Conservation (phyloP, 768 basidiomycete genomes). For the Hericium coralloides region DNA sequence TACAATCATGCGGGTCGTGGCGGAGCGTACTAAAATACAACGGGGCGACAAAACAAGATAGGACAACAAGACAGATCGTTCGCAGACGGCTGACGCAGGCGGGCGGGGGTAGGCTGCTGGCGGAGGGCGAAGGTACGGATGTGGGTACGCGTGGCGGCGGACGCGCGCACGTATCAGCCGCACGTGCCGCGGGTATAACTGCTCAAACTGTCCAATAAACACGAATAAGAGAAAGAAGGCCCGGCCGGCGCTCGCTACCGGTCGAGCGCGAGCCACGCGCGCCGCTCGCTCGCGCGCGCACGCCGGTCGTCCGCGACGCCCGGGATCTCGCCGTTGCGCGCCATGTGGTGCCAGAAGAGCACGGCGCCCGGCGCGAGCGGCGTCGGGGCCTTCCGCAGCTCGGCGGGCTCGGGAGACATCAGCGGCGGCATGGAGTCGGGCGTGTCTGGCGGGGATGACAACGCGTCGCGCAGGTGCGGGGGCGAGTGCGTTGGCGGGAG, state of each 20-base stretch:
- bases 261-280: not conserved
- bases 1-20: too few relatives aligned
- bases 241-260: constrained; percentile 3
- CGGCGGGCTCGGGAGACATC: constrained; percentile 6
- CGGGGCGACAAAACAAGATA: too few relatives aligned
- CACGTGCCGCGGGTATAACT: too few relatives aligned
- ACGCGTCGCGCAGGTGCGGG: constrained; percentile 2
- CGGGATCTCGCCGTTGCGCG: constrained; percentile 63
- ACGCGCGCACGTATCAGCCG: too few relatives aligned
- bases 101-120: too few relatives aligned
- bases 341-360: constrained; percentile 71
- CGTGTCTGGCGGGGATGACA: not conserved
- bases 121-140: too few relatives aligned
- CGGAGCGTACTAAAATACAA: too few relatives aligned
- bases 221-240: too few relatives aligned
- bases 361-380: constrained; percentile 40
- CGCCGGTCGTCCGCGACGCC: constrained; percentile 55
- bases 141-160: too few relatives aligned
- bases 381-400: constrained; percentile 6
- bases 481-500: constrained; percentile 14
- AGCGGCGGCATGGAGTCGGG: constrained; percentile 8
- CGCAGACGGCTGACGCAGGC: too few relatives aligned
- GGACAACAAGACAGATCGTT: too few relatives aligned
- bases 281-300: constrained; percentile 27
- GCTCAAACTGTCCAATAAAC: too few relatives aligned